Conservation (phyloP, 1,284 basidiomycete genomes). For the Schizophyllum amplum region DNA sequence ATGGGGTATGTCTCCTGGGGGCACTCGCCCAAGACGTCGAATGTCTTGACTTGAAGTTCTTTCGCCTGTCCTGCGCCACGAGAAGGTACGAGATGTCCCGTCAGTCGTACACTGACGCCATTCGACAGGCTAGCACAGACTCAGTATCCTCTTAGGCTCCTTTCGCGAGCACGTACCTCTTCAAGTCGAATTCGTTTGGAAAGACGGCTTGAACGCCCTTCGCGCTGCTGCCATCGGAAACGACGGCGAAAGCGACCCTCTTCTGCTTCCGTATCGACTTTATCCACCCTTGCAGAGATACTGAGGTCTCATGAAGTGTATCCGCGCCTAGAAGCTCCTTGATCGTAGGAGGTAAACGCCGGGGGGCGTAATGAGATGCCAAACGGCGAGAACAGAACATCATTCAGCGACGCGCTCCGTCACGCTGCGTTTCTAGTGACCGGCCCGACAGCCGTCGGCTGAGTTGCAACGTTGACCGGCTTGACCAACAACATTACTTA, state of each 20-base stretch:
- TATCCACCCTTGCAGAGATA: constrained; percentile 66
- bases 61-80: constrained; percentile 62
- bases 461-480: no score
- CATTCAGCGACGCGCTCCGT: background rate
- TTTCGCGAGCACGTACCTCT: constrained; percentile 25
- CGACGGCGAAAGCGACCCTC: constrained; percentile 74
- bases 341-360: constrained; percentile 4
- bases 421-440: background rate
- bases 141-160: background rate
- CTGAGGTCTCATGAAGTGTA: constrained; percentile 11
- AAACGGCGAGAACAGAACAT: background rate
- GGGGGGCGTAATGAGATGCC: background rate
- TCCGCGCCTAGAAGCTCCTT: constrained; percentile 4
- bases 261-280: constrained; percentile 82
- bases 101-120: constrained; percentile 64
- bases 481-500: no score
- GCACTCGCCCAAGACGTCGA: constrained; percentile 67
- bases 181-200: constrained; percentile 32
- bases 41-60: constrained; percentile 65
- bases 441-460: no score
- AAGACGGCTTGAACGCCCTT: constrained; percentile 76
- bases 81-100: constrained; percentile 58
- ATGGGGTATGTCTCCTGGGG: constrained; percentile 67
- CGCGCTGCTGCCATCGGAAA: constrained; percentile 74
- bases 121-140: constrained; percentile 46